A percentile compares a stretch with the other conserved stretches of the same genome.
Evolutionary conservation across 2,329 filamentous ascomycete genomes (phyloP).

Genomic region (Tolypocladium ovalisporum): DNA sequence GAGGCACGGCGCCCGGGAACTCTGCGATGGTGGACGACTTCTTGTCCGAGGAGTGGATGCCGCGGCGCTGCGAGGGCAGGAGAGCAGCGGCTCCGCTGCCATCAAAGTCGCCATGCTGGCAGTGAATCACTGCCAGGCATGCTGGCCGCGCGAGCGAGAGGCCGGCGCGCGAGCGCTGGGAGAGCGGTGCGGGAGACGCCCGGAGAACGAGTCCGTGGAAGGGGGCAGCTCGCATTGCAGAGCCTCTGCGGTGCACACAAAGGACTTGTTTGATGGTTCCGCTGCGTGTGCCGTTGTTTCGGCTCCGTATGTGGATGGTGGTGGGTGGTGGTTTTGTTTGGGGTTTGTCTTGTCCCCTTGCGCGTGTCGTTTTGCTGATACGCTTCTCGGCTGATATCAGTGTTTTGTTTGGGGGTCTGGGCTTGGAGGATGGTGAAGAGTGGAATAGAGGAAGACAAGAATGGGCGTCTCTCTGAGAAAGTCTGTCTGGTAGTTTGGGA

Average conservation of each 20-base stretch:
- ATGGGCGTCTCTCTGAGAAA: neutral
- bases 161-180: neutral
- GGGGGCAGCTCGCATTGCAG: slow-evolving; percentile 13
- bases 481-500: neutral
- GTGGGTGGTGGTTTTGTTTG: neutral
- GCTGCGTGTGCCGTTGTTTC: neutral
- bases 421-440: neutral
- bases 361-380: neutral
- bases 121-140: slow-evolving; percentile 6
- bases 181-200: slow-evolving; percentile 3
- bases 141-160: neutral
- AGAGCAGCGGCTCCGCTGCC: neutral
- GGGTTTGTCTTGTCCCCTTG: neutral
- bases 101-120: slow-evolving; percentile 1
- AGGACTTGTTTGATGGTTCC: neutral
- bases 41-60: slow-evolving; percentile 25
- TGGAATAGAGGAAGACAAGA: neutral
- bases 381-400: neutral
- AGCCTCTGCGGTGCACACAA: slow-evolving; percentile 4
- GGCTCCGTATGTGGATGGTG: neutral
- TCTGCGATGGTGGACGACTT: slow-evolving; percentile 23
- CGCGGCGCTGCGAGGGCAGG: slow-evolving; percentile 8
- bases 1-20: slow-evolving; percentile 15
- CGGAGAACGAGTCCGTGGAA: slow-evolving; percentile 10
- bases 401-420: neutral